Conservation (phyloP, 1,139 yeast genomes). For the Diutina rugosa region DNA sequence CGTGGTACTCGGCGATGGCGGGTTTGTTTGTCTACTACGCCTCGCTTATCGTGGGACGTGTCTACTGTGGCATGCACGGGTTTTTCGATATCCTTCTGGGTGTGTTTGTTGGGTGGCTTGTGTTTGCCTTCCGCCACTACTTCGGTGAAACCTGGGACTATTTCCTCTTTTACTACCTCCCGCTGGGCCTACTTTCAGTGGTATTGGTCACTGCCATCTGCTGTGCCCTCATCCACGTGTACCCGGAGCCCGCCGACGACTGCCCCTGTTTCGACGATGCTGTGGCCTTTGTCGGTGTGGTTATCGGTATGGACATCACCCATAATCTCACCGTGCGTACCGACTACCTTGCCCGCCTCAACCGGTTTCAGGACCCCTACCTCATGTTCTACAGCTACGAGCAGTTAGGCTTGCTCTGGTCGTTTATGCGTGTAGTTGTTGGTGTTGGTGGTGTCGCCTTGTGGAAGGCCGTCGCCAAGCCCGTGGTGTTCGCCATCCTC, state of each 20-base stretch:
- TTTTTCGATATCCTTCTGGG: conserved; percentile 66
- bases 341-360: conserved; percentile 11
- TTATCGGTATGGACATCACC: conserved; percentile 58
- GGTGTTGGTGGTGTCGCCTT: conserved; percentile 49
- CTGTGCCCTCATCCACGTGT: conserved; percentile 46
- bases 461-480: conserved; percentile 64
- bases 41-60: conserved; percentile 65
- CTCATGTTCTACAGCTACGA: conserved; percentile 25
- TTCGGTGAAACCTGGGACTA: conserved; percentile 29
- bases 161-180: conserved; percentile 11
- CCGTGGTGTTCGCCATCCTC: conserved; percentile 36
- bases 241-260: conserved; percentile 80
- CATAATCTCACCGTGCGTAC: conserved; percentile 28
- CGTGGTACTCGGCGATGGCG: conserved; percentile 6
- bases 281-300: conserved; percentile 86
- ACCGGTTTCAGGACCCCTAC: conserved; percentile 15
- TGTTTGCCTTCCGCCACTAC: conserved; percentile 28
- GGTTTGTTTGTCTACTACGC: conserved; percentile 35
- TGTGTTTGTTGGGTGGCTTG: conserved; percentile 40
- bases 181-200: conserved; percentile 7
- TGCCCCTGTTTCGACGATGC: conserved; percentile 97
- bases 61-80: conserved; percentile 98
- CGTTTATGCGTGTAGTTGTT: conserved; percentile 32
- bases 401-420: conserved; percentile 24
- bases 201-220: conserved; percentile 20